These are phyloP conservation scores for Crithidia fasciculata DNA, from an alignment of 208 protist species.

Conservation along the genomic window DNA sequence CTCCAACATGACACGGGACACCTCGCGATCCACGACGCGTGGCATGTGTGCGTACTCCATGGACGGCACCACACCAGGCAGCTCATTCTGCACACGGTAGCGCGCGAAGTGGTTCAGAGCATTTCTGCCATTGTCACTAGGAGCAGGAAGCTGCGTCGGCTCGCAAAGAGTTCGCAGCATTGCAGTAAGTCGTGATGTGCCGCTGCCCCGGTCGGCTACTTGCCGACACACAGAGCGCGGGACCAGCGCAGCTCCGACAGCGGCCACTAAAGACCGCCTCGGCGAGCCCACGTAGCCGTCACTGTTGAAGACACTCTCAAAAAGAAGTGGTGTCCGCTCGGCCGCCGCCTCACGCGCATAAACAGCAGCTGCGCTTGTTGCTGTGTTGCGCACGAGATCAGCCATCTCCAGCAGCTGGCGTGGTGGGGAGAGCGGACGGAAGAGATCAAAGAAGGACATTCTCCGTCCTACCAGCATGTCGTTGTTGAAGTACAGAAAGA, in stretches of 20 bases:
- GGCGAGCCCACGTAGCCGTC: conserved; percentile 11
- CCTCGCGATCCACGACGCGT: conserved; percentile 22
- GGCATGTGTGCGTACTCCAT: conserved; percentile 41
- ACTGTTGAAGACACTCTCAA: conserved; percentile 35
- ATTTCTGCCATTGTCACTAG: background rate
- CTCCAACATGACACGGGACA: conserved; percentile 25
- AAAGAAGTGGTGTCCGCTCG: conserved; percentile 2
- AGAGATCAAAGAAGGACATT: conserved; percentile 53
- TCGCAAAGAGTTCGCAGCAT: conserved; percentile 2
- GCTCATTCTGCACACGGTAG: conserved; percentile 8
- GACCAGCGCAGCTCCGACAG: background rate
- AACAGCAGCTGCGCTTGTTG: background rate
- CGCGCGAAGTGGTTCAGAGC: conserved; percentile 27
- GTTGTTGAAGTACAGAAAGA: conserved; percentile 57
- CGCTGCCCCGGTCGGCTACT: background rate
- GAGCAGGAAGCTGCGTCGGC: background rate
- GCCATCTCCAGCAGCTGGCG: conserved; percentile 11
- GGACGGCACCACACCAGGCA: conserved; percentile 29
- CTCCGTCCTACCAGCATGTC: conserved; percentile 51
- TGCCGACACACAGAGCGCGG: background rate
- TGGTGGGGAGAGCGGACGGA: conserved; percentile 42
- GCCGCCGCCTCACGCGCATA: background rate
- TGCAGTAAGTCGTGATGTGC: no score
- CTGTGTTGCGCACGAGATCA: background rate
- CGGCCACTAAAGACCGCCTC: background rate